Evolutionary conservation across 2,329 filamentous ascomycete species (phyloP).

Genomic region (Pseudogymnoascus pannorum): DNA sequence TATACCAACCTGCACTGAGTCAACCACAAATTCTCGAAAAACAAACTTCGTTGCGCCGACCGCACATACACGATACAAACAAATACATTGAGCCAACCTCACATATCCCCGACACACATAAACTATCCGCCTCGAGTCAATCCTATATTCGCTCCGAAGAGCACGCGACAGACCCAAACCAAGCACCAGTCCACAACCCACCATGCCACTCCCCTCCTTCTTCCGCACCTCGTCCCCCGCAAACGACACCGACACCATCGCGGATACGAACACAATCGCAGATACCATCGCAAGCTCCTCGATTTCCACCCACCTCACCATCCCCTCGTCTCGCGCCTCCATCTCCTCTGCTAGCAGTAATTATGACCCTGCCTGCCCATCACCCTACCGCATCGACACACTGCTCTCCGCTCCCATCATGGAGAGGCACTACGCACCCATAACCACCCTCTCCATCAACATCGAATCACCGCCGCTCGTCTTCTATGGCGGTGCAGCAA

Average conservation of each 20-base stretch:
- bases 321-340: background rate
- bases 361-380: background rate
- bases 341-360: background rate
- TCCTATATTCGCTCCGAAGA: background rate
- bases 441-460: slow-evolving; percentile 6
- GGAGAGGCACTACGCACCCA: background rate
- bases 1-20: background rate
- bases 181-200: background rate
- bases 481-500: slow-evolving; percentile 67
- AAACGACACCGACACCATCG: background rate
- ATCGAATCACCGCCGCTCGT: slow-evolving; percentile 85
- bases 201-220: background rate
- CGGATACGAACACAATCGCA: background rate
- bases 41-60: background rate
- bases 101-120: background rate
- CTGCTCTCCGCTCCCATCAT: background rate
- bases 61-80: background rate
- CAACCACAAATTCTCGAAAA: background rate
- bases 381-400: background rate
- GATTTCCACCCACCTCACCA: background rate
- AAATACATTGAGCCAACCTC: background rate
- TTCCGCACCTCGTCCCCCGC: background rate
- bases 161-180: background rate
- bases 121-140: background rate
- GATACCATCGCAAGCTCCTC: background rate